phyloP scores from a whole-genome alignment of 2,329 filamentous ascomycete genomes.

The Catunica adiposa region DNA sequence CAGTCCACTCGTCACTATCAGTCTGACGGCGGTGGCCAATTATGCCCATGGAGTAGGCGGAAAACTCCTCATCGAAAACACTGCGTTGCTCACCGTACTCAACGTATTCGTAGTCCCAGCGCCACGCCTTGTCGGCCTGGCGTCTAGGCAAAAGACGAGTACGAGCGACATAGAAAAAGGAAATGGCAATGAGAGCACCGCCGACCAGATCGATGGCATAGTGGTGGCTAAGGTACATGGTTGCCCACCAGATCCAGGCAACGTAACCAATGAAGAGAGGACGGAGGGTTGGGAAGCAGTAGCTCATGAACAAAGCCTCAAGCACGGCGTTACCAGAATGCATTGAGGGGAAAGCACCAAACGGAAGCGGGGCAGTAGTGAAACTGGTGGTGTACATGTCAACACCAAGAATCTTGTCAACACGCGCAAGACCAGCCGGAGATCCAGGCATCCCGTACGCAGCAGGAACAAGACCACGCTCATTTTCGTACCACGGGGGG shows the following conservation, averaged over 20 bases:
- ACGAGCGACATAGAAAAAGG: slow-evolving; percentile 69
- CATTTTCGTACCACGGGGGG: slow-evolving; percentile 92
- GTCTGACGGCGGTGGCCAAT: slow-evolving; percentile 27
- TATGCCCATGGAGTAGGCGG: slow-evolving; percentile 30
- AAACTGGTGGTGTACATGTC: slow-evolving; percentile 90
- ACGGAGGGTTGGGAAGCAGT: slow-evolving; percentile 72
- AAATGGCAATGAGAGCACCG: slow-evolving; percentile 61
- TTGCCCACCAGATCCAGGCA: slow-evolving; percentile 94
- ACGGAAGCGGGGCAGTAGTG: slow-evolving; percentile 76
- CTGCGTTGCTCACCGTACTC: slow-evolving; percentile 44
- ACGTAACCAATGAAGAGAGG: slow-evolving; percentile 70
- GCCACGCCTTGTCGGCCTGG: slow-evolving; percentile 68
- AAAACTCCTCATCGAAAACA: slow-evolving; percentile 29
- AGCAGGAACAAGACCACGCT: slow-evolving; percentile 76
- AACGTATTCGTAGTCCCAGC: slow-evolving; percentile 92
- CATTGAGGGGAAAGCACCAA: slow-evolving; percentile 86
- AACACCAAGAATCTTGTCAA: slow-evolving; percentile 78
- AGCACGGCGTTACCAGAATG: slow-evolving; percentile 81
- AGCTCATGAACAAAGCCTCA: slow-evolving; percentile 82
- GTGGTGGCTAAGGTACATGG: slow-evolving; percentile 95
- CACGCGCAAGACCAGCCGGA: slow-evolving; percentile 72
- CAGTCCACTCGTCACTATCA: slow-evolving; percentile 77
- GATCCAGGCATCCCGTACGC: slow-evolving; percentile 85
- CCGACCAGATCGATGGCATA: slow-evolving; percentile 87
- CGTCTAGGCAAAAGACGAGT: slow-evolving; percentile 65